Base-by-base conservation (phyloP, 495 filamentous ascomycete species). In the Aspergillus diversus region DNA sequence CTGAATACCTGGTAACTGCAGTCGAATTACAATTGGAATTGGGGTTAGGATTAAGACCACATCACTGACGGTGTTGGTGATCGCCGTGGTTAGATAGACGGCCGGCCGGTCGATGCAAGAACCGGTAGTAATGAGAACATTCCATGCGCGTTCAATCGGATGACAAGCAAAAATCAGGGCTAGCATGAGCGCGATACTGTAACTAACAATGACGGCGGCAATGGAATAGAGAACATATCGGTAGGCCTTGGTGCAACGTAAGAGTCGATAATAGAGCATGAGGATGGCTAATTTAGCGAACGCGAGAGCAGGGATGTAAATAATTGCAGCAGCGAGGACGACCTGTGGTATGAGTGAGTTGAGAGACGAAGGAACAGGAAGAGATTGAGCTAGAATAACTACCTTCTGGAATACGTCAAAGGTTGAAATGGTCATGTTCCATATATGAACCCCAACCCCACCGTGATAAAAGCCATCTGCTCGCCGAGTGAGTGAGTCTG, bases 31-130 rank as follows among this genome's bases (percentile, higher is more conserved):
- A 3, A 77, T 53, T 13, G 70, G 71, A 0, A 80, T 53, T 0
- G 79, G 76, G 7, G 79, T 64, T 7, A 73, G n/a, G 0, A 79
- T 68, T 17, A 82, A 51, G 4, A 73, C 62, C 8, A 81, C 17
- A 27, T 82, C 78, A 32, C 69, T 78, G 4, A 65, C 50, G 42
- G 77, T 81, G 46, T 82, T 82, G 17, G 76, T 70, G 5, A 69
- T 64, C 0, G 78, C 77, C 2, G 74, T 78, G 13, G 71, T 72
- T 9, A 77, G 70, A 51, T 77, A 77, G 9, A 80, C 16, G 0
- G 42, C 71, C 1, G 43, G 48, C 32, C 68, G 67, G 58, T 73
- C 63, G 56, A 81, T 68, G 55, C 78, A 81, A 1, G 48, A 60
- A 0, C 77, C 77, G 35, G 17, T 67, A 5, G 21, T 13, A 16